Evolutionary conservation across 495 filamentous ascomycete species (phyloP), one percentile per base, ranked within the genome.

Genomic region (Lindgomyces ingoldianus): DNA sequence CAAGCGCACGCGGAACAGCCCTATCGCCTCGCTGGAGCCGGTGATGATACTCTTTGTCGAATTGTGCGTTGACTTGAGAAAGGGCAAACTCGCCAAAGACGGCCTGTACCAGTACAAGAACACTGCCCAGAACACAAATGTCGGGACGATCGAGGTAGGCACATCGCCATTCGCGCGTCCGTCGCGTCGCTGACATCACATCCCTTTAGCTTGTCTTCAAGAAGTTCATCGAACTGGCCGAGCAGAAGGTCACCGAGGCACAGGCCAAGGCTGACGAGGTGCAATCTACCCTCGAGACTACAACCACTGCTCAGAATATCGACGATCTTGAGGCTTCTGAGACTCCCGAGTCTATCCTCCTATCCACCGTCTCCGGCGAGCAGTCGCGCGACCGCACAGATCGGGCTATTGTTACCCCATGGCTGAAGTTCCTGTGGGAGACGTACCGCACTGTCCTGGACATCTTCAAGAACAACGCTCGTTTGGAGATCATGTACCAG

Each of bases 91-190:
- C 27, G 94, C 94, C 76, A 98, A 98, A 81, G 94, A 98, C 83
- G 94, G 94, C 52, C 83, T 98, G 27, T 98, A 98, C 73, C 92
- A 96, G 72, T 98, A 98, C 84, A 98, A 98, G 84, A 98, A 98
- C 75, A 96, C 96, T 68, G 90, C 91, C 49, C 94, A 98, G 78
- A 98, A 98, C 79, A 96, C 93, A 68, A 98, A 96, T 72, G 93
- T 98, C 56, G 91, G 87, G 69, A 98, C 95, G 36, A 98, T 98
- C 76, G 94, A 98, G 85, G 89, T 91, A 81, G 41, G 79, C 19
- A 57, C 19, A 19, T 41, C 19, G 16, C 24, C 11, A 14, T 12
- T 21, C 9, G 29, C 19, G 51, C n/a, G n/a, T 19, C 10, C 19
- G 6, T 47, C 48, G 19, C 44, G 26, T 45, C 36, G 53, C 36